Evolutionary conservation across 345 rosid genomes (phyloP), one percentile per base, ranked within the genome.

Genomic region (Kandelia obovata): DNA sequence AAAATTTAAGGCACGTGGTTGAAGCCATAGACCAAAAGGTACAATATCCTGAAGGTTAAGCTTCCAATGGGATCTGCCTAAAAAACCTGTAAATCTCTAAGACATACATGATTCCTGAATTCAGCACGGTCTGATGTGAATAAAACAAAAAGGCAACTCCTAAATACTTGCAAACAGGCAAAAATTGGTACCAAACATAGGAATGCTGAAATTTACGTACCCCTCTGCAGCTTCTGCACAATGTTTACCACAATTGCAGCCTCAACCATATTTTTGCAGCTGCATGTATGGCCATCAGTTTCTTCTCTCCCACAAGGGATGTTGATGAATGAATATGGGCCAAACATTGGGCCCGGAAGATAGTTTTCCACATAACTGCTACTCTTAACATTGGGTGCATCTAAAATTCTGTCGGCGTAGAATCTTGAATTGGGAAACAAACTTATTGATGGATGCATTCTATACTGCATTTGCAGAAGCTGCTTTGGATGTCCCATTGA

Each of bases 361-460:
- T 75, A 70, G 23, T 51, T 17, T 32, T 60, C 79, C 31, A 69
- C 68, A 58, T 81, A 79, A 55, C 69, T 64, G 47, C 19, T 57
- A 21, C n/a, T 0, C 49, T 9, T 17, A 11, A 69, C 73, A 68
- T 70, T 68, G 21, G 74, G 52, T 43, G 86, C 87, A 65, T 91
- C 90, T 34, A 72, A 21, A 28, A 91, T 82, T 71, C 46, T 68
- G 34, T 70, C 80, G 49, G 2, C 9, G n/a, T 91, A 89, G 70
- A 91, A 87, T 6, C 69, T 70, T 47, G 51, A 66, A 66, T 78
- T 91, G 0, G 97, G 95, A 51, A 91, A 89, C 61, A 3, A 56
- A 69, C 92, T 86, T 21, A 91, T 89, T 0, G 81, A 74, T 7
- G 95, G 97, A 79, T 91, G 97, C 97, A 91, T 91, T 26, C 97